Evolutionary conservation across 179 eudicot species (phyloP), one percentile per base, ranked within the genome.

Genomic region (Silene noctiflora): DNA sequence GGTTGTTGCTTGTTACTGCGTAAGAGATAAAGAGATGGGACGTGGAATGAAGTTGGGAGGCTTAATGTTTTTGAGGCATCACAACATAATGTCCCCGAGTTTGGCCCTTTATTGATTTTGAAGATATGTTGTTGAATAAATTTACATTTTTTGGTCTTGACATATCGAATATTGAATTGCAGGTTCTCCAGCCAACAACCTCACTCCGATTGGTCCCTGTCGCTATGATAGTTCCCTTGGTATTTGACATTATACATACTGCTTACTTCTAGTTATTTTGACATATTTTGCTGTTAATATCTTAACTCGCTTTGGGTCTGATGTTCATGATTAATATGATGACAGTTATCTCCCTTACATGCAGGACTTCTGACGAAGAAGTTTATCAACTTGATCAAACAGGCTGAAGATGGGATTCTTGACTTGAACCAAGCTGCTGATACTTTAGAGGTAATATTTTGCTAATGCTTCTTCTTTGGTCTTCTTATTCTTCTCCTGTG

Each of bases 151-250:
- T 75, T 1, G 63, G 33, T 29, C 7, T 3, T 33, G 39, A 33
- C 39, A 33, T 33, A 33, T 33, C 7, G 39, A 33, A 33, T 33
- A 33, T 33, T 33, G 39, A 33, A 33, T 74, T 89, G 86, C 91
- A 92, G 97, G 90, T 82, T 92, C 98, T 75, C 94, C 97, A n/a
- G 91, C 87, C 79, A 89, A 91, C 72, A 89, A 83, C 83, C 88
- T 88, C 46, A 88, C 96, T 81, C 92, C 91, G 11, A 83, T 79
- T 79, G 97, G 97, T 75, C 80, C 94, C 58, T 90, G 97, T 82
- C 94, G 98, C 73, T 91, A 94, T 81, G 98, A 94, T 83, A 92
- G 91, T 88, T 94, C 98, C 75, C 87, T 94, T 63, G 97, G 98
- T 94, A 86, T 85, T 44, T 58, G 61, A 13, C 14, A 33, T 51